Conservation (phyloP, 73 alveolate species). For the Uronychia binucleata region DNA sequence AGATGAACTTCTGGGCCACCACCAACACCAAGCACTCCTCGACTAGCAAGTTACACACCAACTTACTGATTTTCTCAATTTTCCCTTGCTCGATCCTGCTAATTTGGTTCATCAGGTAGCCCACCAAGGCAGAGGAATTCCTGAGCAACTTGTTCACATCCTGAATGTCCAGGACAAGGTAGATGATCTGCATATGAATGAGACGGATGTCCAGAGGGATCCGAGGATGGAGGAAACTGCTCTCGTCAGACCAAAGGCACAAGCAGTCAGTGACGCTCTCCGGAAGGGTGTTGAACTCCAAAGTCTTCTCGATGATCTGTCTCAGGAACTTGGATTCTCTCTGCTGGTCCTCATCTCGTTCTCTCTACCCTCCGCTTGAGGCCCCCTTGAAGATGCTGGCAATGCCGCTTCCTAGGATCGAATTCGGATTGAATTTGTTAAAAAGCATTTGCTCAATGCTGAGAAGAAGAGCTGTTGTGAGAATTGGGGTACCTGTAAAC, state of each 20-base stretch:
- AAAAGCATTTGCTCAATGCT: slow-evolving; percentile 31
- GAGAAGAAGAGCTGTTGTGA: slow-evolving; percentile 21
- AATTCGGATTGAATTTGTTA: slow-evolving; percentile 32
- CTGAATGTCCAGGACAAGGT: slow-evolving; percentile 23
- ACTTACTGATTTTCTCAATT: slow-evolving; percentile 25
- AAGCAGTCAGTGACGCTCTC: slow-evolving; percentile 10
- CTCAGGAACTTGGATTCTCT: slow-evolving; percentile 19
- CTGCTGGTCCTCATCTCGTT: slow-evolving; percentile 6
- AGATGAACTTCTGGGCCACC: slow-evolving; percentile 28
- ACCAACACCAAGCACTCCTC: slow-evolving; percentile 37
- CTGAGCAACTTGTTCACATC: slow-evolving; percentile 24
- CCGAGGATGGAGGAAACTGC: slow-evolving; percentile 17
- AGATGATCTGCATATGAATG: slow-evolving; percentile 25
- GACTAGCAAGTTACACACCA: not conserved
- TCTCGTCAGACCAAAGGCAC: slow-evolving; percentile 16
- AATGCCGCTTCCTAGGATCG: not conserved
- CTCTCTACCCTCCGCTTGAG: no score
- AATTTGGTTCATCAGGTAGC: slow-evolving; percentile 29
- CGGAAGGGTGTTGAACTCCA: slow-evolving; percentile 19
- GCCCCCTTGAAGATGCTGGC: slow-evolving; percentile 14
- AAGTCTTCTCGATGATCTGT: slow-evolving; percentile 24
- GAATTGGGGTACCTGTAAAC: slow-evolving; percentile 14
- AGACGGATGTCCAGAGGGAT: slow-evolving; percentile 43
- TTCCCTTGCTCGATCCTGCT: slow-evolving; percentile 9
- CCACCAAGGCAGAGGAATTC: slow-evolving; percentile 10